A percentile compares a stretch with the other conserved stretches of the same genome.
Evolutionary conservation across 2,329 filamentous ascomycete species (phyloP).

Genomic region (Lecanicillium sp.): DNA sequence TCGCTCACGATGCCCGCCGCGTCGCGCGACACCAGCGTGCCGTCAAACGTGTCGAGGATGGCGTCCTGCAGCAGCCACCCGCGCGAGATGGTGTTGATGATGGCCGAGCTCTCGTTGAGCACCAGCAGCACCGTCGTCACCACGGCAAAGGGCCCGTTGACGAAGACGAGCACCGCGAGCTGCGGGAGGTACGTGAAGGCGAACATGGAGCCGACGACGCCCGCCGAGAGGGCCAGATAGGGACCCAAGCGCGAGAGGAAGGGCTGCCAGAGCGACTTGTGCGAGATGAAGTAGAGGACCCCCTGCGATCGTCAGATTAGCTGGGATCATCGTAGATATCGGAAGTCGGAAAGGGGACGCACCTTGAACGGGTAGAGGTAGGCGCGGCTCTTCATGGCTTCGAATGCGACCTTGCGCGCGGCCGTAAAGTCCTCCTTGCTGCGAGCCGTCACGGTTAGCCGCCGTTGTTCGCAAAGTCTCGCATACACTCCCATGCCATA

Average conservation of each 20-base stretch:
- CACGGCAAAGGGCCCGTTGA: slow-evolving; percentile 78
- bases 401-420: slow-evolving; percentile 55
- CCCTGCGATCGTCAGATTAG: slow-evolving; percentile 34
- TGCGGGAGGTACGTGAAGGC: slow-evolving; percentile 81
- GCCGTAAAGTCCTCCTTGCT: slow-evolving; percentile 67
- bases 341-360: slow-evolving; percentile 10
- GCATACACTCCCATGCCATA: neutral
- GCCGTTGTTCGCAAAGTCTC: neutral
- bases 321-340: neutral
- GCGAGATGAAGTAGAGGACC: slow-evolving; percentile 52
- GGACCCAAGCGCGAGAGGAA: slow-evolving; percentile 49
- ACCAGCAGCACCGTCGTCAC: slow-evolving; percentile 65
- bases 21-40: slow-evolving; percentile 50
- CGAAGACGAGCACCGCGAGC: slow-evolving; percentile 72
- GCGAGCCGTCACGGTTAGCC: slow-evolving; percentile 7
- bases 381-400: slow-evolving; percentile 68
- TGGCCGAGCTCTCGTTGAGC: slow-evolving; percentile 53
- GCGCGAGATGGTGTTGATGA: slow-evolving; percentile 53
- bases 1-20: slow-evolving; percentile 59
- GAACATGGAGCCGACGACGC: slow-evolving; percentile 77
- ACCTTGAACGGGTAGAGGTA: slow-evolving; percentile 82
- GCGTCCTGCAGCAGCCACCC: slow-evolving; percentile 76
- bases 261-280: slow-evolving; percentile 53
- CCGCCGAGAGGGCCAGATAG: slow-evolving; percentile 63
- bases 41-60: slow-evolving; percentile 84